Percentiles rank a stretch among this genome's conserved stretches.
Evolutionary conservation across 257 asterid species (phyloP).

Genomic region (Gardenia jasminoides): DNA sequence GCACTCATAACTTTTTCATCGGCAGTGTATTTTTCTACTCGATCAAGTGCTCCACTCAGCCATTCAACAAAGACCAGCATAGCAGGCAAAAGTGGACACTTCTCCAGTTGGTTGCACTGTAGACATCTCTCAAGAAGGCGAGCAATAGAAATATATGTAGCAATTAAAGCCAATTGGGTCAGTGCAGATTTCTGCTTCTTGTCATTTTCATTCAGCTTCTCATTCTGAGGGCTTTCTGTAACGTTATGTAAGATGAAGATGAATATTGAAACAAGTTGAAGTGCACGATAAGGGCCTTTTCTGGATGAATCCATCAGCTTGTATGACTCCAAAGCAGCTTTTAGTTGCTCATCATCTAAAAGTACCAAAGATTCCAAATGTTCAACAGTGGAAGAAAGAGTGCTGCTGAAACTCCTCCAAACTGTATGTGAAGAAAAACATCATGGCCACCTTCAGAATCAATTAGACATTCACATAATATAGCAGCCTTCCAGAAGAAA

Average conservation of each 20-base stretch:
- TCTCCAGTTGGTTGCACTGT: slow-evolving; percentile 23
- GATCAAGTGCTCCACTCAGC: slow-evolving; percentile 55
- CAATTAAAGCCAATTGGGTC: slow-evolving; percentile 46
- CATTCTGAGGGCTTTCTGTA: slow-evolving; percentile 33
- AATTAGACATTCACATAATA: not conserved
- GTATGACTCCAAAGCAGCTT: slow-evolving; percentile 51
- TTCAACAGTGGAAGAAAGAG: slow-evolving; percentile 56
- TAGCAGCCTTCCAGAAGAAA: not conserved
- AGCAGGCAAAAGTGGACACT: slow-evolving; percentile 71
- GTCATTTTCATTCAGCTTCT: slow-evolving; percentile 35
- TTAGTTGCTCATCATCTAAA: slow-evolving; percentile 45
- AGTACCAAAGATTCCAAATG: slow-evolving; percentile 54
- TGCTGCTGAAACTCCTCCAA: slow-evolving; percentile 64
- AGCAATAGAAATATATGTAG: slow-evolving; percentile 67
- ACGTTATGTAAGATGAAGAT: slow-evolving; percentile 58
- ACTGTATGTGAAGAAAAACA: slow-evolving; percentile 41
- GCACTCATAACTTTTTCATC: slow-evolving; percentile 61
- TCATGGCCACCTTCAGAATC: not conserved
- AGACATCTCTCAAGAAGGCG: slow-evolving; percentile 63
- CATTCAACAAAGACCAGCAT: slow-evolving; percentile 71
- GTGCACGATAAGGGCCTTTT: slow-evolving; percentile 70
- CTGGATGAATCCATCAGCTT: slow-evolving; percentile 49
- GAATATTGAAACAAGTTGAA: slow-evolving; percentile 72
- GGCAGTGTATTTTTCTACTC: slow-evolving; percentile 29
- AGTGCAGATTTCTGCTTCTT: slow-evolving; percentile 32